Percentiles rank a stretch among this genome's conserved stretches.
Evolutionary conservation across 2,329 filamentous ascomycete species (phyloP).

Genomic region (Diaporthe nobilis): DNA sequence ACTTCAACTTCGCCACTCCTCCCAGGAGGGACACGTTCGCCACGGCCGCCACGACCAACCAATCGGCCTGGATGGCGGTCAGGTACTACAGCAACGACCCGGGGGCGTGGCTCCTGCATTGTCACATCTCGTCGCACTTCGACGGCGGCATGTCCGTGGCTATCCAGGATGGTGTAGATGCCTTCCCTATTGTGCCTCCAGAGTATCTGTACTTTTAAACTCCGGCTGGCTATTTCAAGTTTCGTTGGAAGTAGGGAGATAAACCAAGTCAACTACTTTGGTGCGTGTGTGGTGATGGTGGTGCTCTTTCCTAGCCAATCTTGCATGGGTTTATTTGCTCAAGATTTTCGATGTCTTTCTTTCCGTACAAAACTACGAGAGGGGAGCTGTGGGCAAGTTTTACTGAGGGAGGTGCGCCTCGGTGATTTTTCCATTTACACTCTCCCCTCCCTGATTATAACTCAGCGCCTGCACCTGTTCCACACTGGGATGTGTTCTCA

Average conservation of each 20-base stretch:
- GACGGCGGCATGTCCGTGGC: conserved; percentile 68
- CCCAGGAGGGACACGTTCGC: conserved; percentile 65
- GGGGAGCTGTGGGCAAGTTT: no score
- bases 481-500: no score
- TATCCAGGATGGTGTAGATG: conserved; percentile 63
- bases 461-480: no score
- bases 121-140: conserved; percentile 21
- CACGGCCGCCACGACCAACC: conserved; percentile 52
- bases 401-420: no score
- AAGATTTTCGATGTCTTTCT: no score
- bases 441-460: no score
- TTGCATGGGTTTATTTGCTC: background rate
- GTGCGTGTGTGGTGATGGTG: background rate
- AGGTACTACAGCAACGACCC: conserved; percentile 67
- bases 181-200: conserved; percentile 57
- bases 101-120: conserved; percentile 63
- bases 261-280: background rate
- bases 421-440: no score
- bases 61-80: conserved; percentile 62
- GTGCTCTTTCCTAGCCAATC: background rate
- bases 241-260: background rate
- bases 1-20: conserved; percentile 71
- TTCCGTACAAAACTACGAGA: no score
- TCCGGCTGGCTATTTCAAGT: background rate
- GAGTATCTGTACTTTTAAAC: conserved; percentile 50